A percentile compares a stretch with the other conserved stretches of the same genome.
Evolutionary conservation across 345 rosid genomes (phyloP).

Genomic region (Ceriops decandra): DNA sequence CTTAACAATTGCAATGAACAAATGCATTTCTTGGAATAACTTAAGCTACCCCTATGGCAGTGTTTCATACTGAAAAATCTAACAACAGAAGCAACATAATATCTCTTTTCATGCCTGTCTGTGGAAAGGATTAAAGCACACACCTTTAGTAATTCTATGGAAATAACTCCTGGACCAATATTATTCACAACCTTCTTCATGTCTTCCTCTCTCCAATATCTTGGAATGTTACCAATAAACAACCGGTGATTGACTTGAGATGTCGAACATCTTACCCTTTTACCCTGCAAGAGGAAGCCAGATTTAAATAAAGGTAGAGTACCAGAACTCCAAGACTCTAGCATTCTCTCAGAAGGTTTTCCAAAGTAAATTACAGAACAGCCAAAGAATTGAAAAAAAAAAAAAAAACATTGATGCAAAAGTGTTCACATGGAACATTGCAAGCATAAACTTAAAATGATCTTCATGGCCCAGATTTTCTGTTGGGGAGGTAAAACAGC

Average conservation of each 20-base stretch:
- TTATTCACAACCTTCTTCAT: conserved; percentile 25
- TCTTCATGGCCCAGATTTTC: background rate
- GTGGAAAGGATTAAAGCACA: background rate
- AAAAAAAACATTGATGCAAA: background rate
- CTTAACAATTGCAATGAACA: conserved; percentile 7
- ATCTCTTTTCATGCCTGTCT: too few relatives aligned
- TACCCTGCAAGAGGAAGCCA: conserved; percentile 14
- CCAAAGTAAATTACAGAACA: background rate
- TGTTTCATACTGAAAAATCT: background rate
- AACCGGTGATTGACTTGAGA: conserved; percentile 27
- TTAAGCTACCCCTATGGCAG: background rate
- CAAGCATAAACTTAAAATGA: conserved; percentile 3
- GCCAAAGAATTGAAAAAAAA: background rate
- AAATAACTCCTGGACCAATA: conserved; percentile 30
- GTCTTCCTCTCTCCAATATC: conserved; percentile 27
- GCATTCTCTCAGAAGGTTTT: background rate
- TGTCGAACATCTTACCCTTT: conserved; percentile 22
- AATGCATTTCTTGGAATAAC: background rate
- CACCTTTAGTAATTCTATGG: conserved; percentile 31
- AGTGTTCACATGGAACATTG: background rate
- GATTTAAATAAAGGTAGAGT: conserved; percentile 10
- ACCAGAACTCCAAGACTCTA: conserved; percentile 8
- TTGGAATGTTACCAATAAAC: conserved; percentile 32
- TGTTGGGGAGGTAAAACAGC: background rate
- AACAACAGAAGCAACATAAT: too few relatives aligned